These are phyloP conservation scores for Bauhinia variegata DNA, from an alignment of 306 rosid genomes.

Conservation along the genomic window DNA sequence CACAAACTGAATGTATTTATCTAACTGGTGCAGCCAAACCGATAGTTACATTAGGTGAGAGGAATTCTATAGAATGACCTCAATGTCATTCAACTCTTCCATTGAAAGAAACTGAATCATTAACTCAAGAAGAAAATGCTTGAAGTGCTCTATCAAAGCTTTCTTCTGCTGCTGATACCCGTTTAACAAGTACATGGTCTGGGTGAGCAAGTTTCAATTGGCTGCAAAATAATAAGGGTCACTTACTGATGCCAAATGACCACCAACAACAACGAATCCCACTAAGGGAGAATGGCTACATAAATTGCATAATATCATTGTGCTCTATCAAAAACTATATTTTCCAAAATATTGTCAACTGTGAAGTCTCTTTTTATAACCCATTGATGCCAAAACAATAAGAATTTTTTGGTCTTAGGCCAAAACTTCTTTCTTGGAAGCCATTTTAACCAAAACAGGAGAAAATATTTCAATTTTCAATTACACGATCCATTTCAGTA, in stretches of 20 bases:
- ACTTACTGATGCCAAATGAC: background rate
- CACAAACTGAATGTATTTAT: constrained; percentile 40
- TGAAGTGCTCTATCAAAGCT: constrained; percentile 89
- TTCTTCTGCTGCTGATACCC: constrained; percentile 77
- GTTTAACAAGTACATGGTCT: constrained; percentile 80
- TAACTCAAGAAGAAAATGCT: constrained; percentile 59
- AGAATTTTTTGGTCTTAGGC: background rate
- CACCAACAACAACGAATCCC: too few relatives aligned
- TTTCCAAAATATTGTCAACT: too few relatives aligned
- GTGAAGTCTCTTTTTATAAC: too few relatives aligned
- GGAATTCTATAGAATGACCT: constrained; percentile 40
- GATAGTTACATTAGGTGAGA: constrained; percentile 33
- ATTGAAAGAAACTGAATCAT: constrained; percentile 21
- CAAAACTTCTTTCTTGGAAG: too few relatives aligned
- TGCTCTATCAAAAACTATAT: too few relatives aligned
- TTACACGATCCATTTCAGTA: background rate
- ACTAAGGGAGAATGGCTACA: too few relatives aligned
- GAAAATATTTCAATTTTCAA: background rate
- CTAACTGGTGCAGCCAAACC: constrained; percentile 41
- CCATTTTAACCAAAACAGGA: background rate
- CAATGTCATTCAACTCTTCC: constrained; percentile 35
- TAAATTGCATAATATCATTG: too few relatives aligned
- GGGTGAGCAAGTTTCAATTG: constrained; percentile 92
- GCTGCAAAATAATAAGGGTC: constrained; percentile 61
- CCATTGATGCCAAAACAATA: constrained; percentile 1